A percentile compares a stretch with the other conserved stretches of the same genome.
phyloP scores from a whole-genome alignment of 2,329 filamentous ascomycete genomes.

The Zasmidium citrigriseum region DNA sequence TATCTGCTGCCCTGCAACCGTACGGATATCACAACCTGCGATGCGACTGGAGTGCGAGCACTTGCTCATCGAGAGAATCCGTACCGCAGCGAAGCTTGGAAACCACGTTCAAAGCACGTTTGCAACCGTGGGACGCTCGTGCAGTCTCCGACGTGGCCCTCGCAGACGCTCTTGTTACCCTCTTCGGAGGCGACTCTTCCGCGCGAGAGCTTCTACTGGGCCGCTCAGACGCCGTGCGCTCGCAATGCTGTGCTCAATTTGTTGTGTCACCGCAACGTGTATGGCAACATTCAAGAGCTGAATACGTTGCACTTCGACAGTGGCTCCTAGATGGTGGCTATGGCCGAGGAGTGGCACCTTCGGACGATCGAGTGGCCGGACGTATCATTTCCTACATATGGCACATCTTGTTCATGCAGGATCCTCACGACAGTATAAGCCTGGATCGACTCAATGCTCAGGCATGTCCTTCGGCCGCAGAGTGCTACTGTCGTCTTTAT shows the following conservation, averaged over 20 bases:
- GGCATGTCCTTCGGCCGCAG: constrained; percentile 41
- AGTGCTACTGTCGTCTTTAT: constrained; percentile 50
- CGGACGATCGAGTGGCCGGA: constrained; percentile 43
- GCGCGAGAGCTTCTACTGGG: constrained; percentile 39
- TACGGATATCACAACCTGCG: constrained; percentile 52
- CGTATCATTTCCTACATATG: constrained; percentile 53
- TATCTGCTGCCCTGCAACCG: constrained; percentile 40
- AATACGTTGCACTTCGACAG: constrained; percentile 54
- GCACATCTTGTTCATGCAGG: constrained; percentile 50
- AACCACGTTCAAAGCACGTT: constrained; percentile 37
- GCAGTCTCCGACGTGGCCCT: constrained; percentile 29
- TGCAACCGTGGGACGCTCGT: constrained; percentile 45
- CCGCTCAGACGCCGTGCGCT: constrained; percentile 34
- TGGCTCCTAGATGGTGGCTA: constrained; percentile 51
- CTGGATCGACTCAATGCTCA: constrained; percentile 41
- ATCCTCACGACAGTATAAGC: constrained; percentile 28
- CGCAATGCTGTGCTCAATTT: constrained; percentile 58
- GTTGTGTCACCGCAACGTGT: constrained; percentile 52
- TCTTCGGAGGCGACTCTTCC: constrained; percentile 36
- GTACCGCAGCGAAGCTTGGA: constrained; percentile 43
- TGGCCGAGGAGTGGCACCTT: constrained; percentile 29
- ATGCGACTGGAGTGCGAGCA: constrained; percentile 52
- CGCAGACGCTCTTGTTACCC: constrained; percentile 15
- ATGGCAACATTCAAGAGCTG: constrained; percentile 50
- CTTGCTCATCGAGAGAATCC: constrained; percentile 38